Conservation (phyloP, 129 eudicot genomes). For the Silybum marianum region DNA sequence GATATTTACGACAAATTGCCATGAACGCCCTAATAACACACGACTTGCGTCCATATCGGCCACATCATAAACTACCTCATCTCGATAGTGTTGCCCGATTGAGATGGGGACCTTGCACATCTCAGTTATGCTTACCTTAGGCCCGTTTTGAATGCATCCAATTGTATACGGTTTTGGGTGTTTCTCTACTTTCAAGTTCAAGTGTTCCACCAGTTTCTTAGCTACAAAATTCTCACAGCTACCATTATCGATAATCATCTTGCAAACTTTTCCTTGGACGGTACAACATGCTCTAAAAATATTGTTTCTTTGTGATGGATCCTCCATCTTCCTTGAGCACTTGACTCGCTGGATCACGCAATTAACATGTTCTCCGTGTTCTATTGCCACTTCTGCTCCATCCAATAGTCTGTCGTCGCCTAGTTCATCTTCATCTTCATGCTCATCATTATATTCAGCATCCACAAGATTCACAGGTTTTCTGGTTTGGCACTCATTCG, state of each 20-base stretch:
- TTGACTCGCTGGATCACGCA: too few relatives aligned
- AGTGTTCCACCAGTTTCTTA: too few relatives aligned
- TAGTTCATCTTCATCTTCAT: too few relatives aligned
- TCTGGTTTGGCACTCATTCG: too few relatives aligned
- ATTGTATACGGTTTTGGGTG: background rate
- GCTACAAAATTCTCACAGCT: background rate
- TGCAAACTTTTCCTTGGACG: background rate
- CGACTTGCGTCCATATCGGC: background rate
- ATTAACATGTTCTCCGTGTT: background rate
- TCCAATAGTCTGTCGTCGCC: background rate
- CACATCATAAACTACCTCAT: background rate
- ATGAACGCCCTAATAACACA: background rate
- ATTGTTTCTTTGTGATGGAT: background rate
- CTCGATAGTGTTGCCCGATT: background rate
- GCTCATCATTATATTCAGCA: too few relatives aligned
- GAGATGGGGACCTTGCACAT: background rate
- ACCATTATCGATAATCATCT: background rate
- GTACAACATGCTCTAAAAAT: background rate
- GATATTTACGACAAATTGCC: background rate
- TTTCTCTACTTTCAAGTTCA: background rate
- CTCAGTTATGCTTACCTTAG: background rate
- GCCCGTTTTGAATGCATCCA: background rate
- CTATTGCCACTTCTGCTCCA: background rate
- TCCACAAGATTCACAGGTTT: too few relatives aligned
- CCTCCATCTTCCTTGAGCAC: too few relatives aligned